A percentile compares a stretch with the other conserved stretches of the same genome.
Conservation (phyloP, 805 yeast genomes). For the Metschnikowia lochheadii region DNA sequence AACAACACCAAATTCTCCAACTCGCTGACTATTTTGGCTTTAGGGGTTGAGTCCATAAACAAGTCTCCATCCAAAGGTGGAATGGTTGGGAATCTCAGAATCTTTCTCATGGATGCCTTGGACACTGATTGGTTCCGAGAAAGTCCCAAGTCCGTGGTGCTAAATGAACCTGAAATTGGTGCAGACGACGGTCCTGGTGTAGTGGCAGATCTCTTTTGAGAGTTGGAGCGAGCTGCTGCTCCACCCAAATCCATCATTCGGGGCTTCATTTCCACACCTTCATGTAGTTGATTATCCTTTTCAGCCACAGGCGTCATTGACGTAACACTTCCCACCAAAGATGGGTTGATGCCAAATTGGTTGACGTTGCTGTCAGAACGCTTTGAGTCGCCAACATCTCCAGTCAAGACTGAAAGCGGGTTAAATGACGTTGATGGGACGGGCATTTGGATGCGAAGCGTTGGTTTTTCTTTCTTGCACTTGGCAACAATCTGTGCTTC, state of each 20-base stretch:
- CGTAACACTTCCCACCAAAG: conserved; percentile 46
- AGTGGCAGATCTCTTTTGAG: neutral
- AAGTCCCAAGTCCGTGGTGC: neutral
- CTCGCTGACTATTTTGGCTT: conserved; percentile 31
- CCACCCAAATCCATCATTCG: conserved; percentile 3
- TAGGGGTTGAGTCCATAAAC: conserved; percentile 36
- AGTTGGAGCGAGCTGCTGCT: conserved; percentile 1
- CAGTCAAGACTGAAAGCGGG: conserved; percentile 35
- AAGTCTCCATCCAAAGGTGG: conserved; percentile 36
- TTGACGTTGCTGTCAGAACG: conserved; percentile 44
- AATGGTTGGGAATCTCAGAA: conserved; percentile 30
- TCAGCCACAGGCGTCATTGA: conserved; percentile 84
- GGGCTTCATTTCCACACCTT: conserved; percentile 4
- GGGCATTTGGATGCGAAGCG: conserved; percentile 71
- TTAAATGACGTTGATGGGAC: conserved; percentile 47
- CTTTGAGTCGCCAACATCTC: conserved; percentile 21
- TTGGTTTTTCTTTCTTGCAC: conserved; percentile 46
- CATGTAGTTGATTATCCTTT: conserved; percentile 28
- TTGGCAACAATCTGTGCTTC: neutral
- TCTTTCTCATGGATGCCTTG: conserved; percentile 3
- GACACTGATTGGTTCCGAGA: neutral
- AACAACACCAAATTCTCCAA: conserved; percentile 35
- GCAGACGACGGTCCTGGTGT: conserved; percentile 13
- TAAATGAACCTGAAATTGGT: conserved; percentile 9
- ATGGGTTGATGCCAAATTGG: conserved; percentile 63